Base-by-base conservation (phyloP, 73 alveolate genomes). In the Diophrys appendiculata region DNA sequence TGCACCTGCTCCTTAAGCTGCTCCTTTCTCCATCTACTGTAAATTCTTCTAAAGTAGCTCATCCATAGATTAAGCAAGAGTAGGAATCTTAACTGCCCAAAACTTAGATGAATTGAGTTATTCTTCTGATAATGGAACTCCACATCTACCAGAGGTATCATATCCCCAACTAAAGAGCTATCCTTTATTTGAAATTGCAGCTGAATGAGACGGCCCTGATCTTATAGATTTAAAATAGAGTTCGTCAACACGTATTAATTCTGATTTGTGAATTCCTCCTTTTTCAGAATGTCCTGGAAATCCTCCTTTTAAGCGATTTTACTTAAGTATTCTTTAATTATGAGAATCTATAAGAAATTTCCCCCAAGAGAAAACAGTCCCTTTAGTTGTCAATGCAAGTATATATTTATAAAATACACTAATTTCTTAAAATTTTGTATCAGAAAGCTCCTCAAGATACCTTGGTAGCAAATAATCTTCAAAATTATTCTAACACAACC, bases 121-220 rank as follows among this genome's bases (percentile, higher is more conserved):
- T 5, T 18, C 75, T 24, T n/a, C 24, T 2, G 31, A 3, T 5
- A 67, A 31, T 23, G 75, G 75, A 3, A 65, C 84, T 1, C 97
- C 97, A 30, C 89, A 82, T 84, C 92, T 92, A 0, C 97, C 97
- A 55, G 85, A 88, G 35, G 79, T 83, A 0, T 85, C 93, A 77
- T 77, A 89, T 33, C 97, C 97, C 97, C 97, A 92, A 13, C 89
- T 67, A 76, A 84, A 88, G 68, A 92, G 81, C 24, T 88, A 83
- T 5, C 88, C 91, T 73, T 86, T 88, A n/a, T 84, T 93, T 75
- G 93, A 84, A 30, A 92, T 81, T 1, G 95, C 95, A 90, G 88
- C 82, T 79, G 97, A 83, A 75, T 92, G 97, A 68, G 84, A 83
- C 52, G 90, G 90, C 28, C 97, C 97, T 1, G 56, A 73, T 84